Evolutionary conservation across 208 protist genomes (phyloP), one percentile per base, ranked within the genome.

Genomic region (Acanthamoeba divionensis): DNA sequence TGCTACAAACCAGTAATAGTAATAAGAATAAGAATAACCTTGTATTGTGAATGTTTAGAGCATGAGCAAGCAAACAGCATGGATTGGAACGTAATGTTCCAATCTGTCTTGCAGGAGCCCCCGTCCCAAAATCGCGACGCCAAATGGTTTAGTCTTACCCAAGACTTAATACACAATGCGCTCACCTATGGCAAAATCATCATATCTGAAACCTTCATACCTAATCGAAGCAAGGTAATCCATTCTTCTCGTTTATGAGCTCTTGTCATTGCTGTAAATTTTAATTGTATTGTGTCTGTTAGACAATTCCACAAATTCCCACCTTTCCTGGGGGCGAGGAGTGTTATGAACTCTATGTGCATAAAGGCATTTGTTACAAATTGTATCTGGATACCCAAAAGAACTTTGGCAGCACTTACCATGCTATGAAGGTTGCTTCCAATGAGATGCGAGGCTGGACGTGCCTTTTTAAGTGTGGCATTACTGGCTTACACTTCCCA

Each of bases 101-200:
- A 88, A 31, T 71, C 52, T 3, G 36, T 88, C 21, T 47, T 65
- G 57, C 57, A 88, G 80, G 80, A 88, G 57, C 41, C 55, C 10
- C 80, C 80, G 18, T 88, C 80, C 44, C 26, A 21, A 26, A 69
- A 29, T 29, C 52, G 80, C 0, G 80, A 88, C 36, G 60, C 57
- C 10, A 36, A 88, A 62, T 88, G 80, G 80, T 69, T 71, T 18
- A 62, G 57, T 0, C 50, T 88, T 13, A 69, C 80, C n/a, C 80
- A 88, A 41, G 80, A 88, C 57, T 88, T 88, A 31, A n/a, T 88
- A 18, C 80, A 88, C 57, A 88, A 88, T 29, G 80, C 80, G 41
- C 48, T 69, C 60, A 88, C 80, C 0, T 88, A 88, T 45, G 80
- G 80, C 55, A 88, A 88, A 62, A 88, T 88, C 33, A 88, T 88